Evolutionary conservation across 1,139 yeast species (phyloP), one percentile per base, ranked within the genome.

Genomic region (Pichia sp.): DNA sequence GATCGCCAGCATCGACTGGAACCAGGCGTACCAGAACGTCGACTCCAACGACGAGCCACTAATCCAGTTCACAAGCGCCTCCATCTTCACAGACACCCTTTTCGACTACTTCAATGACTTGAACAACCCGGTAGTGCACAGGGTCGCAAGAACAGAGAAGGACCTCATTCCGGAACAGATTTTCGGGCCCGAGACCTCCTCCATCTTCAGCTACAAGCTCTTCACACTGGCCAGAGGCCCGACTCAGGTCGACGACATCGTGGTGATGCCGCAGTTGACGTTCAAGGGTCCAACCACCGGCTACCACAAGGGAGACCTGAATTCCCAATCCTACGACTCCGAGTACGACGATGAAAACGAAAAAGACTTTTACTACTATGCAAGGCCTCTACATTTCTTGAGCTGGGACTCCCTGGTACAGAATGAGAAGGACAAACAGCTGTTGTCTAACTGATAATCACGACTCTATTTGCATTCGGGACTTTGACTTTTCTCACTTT

Each of bases 51-150:
- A 65, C 40, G 69, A 66, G 51, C 68, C 69, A 76, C 84, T 87
- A 73, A 81, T 65, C 82, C 93, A 90, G 83, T 65, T 64, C 42
- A 65, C 93, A 0, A 92, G 93, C 11, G 88, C 90, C 6, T 90
- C 89, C 16, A 77, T 85, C n/a, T 86, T 87, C 78, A 85, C 95
- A 1, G 93, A 87, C 66, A 74, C 78, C 15, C 76, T 87, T n/a
- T 85, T 86, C 67, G 79, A 79, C 15, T 86, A 87, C 67, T 80
- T 79, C 74, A 83, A 82, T 64, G 79, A 78, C 58, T 75, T 79
- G 56, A 73, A 72, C 49, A 73, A 72, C 64, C 65, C 85, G 81
- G 59, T 88, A 83, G 72, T 87, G 88, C 42, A 86, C 85, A 50
- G 77, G 84, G 75, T 76, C 72, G 62, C 78, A 70, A 63, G 95